Conservation (phyloP, 202 grass and related monocot genomes). For the Bolboschoenoplectus hybrid region DNA sequence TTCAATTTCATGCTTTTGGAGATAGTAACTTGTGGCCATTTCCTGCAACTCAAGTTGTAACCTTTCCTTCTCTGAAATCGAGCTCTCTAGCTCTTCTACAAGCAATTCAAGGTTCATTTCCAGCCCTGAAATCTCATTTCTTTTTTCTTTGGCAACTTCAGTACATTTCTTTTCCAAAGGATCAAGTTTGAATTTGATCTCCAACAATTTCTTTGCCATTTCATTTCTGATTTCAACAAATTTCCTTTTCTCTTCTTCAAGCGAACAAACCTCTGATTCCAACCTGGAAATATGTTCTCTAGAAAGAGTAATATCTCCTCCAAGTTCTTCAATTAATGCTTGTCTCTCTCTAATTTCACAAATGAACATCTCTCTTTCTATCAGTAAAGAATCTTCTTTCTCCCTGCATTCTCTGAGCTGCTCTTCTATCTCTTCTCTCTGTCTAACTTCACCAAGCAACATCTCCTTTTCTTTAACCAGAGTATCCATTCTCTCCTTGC, state of each 20-base stretch:
- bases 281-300: constrained; percentile 46
- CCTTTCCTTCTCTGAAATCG: constrained; percentile 54
- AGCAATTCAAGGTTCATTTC: constrained; percentile 58
- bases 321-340: not conserved
- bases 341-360: too few relatives aligned
- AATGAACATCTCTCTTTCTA: too few relatives aligned
- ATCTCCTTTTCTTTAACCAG: too few relatives aligned
- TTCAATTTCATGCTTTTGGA: constrained; percentile 66
- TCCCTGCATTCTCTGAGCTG: too few relatives aligned
- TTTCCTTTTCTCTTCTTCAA: constrained; percentile 53
- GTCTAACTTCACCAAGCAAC: too few relatives aligned
- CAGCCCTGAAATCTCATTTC: constrained; percentile 60
- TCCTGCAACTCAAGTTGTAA: constrained; percentile 58
- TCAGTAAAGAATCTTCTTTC: too few relatives aligned
- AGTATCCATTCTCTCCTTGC: too few relatives aligned
- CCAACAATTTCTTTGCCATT: constrained; percentile 54
- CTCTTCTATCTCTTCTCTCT: too few relatives aligned
- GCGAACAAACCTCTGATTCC: constrained; percentile 35
- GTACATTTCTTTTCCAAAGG: constrained; percentile 65
- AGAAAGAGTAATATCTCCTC: not conserved
- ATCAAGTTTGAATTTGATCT: constrained; percentile 60
- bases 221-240: constrained; percentile 48
- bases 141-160: constrained; percentile 65
- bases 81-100: constrained; percentile 54
- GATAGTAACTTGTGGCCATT: constrained; percentile 49